Percentiles rank a stretch among this genome's conserved stretches.
phyloP scores from a whole-genome alignment of 2,329 filamentous ascomycete genomes.

The Claviceps humidiphila region DNA sequence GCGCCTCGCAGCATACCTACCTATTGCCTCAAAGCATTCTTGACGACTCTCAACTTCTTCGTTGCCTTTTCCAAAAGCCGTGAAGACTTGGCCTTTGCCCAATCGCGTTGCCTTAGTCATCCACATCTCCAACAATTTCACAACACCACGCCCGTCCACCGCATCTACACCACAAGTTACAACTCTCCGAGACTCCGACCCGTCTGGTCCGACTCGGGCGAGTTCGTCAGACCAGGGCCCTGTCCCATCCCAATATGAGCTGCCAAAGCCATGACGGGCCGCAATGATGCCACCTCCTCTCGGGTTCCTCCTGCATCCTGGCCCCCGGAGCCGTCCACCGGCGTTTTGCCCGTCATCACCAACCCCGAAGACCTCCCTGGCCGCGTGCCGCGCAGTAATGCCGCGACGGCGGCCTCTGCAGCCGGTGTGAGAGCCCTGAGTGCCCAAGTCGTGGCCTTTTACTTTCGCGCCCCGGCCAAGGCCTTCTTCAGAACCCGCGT shows the following conservation, averaged over 20 bases:
- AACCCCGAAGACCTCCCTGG: conserved; percentile 27
- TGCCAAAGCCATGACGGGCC: conserved; percentile 21
- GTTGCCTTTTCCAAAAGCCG: too few species aligned
- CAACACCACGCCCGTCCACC: too few species aligned
- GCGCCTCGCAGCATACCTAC: too few species aligned
- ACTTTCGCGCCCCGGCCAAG: conserved; percentile 83
- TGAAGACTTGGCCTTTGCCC: too few species aligned
- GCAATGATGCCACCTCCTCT: conserved; percentile 17
- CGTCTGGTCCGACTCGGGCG: too few species aligned
- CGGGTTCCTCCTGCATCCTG: conserved; percentile 10
- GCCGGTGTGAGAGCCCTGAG: conserved; percentile 74
- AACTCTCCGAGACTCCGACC: too few species aligned
- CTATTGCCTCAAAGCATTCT: too few species aligned
- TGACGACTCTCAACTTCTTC: too few species aligned
- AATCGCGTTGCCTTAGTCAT: too few species aligned
- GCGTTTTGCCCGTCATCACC: conserved; percentile 30
- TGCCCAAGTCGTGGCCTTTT: conserved; percentile 75
- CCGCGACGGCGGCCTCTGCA: conserved; percentile 63
- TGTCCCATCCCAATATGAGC: conserved; percentile 15
- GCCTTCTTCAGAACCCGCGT: conserved; percentile 85
- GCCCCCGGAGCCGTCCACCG: conserved; percentile 14
- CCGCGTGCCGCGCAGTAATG: conserved; percentile 37
- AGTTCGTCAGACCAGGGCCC: not conserved
- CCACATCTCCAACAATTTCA: too few species aligned
- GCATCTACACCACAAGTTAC: too few species aligned